These are phyloP conservation scores for Fusarium neocosmosporiellum DNA, from an alignment of 2,329 filamentous ascomycete species.

Conservation along the genomic window DNA sequence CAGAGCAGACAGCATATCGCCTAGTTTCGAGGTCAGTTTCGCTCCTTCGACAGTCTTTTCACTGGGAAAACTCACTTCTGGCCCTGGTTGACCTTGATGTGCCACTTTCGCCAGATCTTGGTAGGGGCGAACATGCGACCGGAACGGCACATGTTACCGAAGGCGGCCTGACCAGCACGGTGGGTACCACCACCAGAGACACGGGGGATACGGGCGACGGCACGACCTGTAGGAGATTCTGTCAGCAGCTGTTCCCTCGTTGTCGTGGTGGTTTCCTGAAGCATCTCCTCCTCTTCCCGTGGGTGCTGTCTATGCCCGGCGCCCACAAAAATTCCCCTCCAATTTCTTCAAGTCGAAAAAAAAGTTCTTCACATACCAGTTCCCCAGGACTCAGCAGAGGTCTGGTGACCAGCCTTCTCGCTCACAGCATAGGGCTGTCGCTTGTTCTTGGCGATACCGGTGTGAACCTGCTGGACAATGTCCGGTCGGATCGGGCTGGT, in stretches of 20 bases:
- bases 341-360: conserved; percentile 7
- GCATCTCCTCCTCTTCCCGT: not conserved
- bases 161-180: conserved; percentile 99
- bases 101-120: conserved; percentile 99
- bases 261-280: conserved; percentile 1
- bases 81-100: conserved; percentile 99
- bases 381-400: conserved; percentile 99
- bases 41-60: not conserved
- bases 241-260: conserved; percentile 37
- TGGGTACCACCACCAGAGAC: conserved; percentile 99
- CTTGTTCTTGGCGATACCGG: conserved; percentile 99
- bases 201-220: conserved; percentile 99
- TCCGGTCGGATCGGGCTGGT: conserved; percentile 96
- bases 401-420: conserved; percentile 99
- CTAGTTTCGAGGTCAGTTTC: conserved; percentile 56
- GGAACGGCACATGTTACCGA: conserved; percentile 99
- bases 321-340: conserved; percentile 34
- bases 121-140: conserved; percentile 99
- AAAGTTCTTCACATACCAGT: conserved; percentile 77
- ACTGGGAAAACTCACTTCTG: conserved; percentile 78
- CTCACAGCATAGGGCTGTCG: conserved; percentile 99
- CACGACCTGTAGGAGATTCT: conserved; percentile 75
- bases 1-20: conserved; percentile 98
- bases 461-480: conserved; percentile 99
- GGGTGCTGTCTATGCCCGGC: not conserved